Percentiles rank a stretch among this genome's conserved stretches.
Evolutionary conservation across 139 green algal species (phyloP).

Genomic region (Eudorina sp.): DNA sequence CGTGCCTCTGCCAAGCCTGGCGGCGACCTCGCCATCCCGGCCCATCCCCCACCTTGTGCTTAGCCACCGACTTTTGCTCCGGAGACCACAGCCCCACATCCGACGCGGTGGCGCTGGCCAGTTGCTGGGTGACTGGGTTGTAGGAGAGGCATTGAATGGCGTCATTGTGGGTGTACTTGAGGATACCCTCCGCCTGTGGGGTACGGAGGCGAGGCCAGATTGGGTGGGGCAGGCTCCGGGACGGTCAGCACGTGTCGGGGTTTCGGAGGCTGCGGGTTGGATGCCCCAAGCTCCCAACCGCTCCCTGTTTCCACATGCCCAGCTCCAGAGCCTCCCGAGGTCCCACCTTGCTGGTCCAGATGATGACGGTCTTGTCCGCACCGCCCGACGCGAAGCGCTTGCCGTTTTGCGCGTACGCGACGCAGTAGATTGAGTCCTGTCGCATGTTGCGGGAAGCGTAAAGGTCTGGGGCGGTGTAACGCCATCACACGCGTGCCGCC

Average conservation of each 20-base stretch:
- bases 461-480: too few relatives aligned
- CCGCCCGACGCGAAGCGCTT: constrained; percentile 89
- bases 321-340: too few relatives aligned
- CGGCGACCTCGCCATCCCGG: neutral
- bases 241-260: neutral
- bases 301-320: too few relatives aligned
- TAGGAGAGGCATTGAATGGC: constrained; percentile 86
- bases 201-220: too few relatives aligned
- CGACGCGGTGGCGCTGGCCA: constrained; percentile 78
- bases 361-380: constrained; percentile 91
- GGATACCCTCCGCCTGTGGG: constrained; percentile 84
- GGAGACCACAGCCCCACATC: constrained; percentile 91
- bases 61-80: constrained; percentile 87
- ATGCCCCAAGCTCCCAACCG: too few relatives aligned
- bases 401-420: constrained; percentile 84
- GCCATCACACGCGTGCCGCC: too few relatives aligned
- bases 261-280: neutral
- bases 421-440: constrained; percentile 85
- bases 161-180: constrained; percentile 90
- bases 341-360: constrained; percentile 87
- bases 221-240: neutral
- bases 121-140: constrained; percentile 88
- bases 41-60: constrained; percentile 80
- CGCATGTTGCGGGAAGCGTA: too few relatives aligned
- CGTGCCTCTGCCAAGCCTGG: too few relatives aligned